These are phyloP conservation scores for Mycena pura DNA, from an alignment of 768 basidiomycete genomes.

Conservation along the genomic window DNA sequence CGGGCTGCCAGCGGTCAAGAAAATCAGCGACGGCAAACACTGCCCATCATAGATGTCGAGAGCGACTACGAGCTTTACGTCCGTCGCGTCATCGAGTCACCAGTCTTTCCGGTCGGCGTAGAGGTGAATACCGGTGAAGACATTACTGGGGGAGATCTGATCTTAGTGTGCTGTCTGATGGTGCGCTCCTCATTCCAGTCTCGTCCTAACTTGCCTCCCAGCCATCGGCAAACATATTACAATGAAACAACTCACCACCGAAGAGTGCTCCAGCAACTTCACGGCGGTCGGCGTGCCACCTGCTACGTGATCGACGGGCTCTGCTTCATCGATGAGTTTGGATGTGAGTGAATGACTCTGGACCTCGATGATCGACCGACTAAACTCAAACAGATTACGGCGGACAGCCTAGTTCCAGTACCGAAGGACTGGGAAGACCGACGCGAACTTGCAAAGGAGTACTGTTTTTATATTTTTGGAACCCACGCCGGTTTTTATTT, in stretches of 20 bases:
- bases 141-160: neutral
- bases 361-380: neutral
- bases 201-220: neutral
- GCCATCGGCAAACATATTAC: constrained; percentile 6
- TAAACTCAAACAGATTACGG: neutral
- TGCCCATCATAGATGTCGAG: constrained; percentile 18
- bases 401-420: neutral
- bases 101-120: constrained; percentile 5
- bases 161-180: constrained; percentile 1
- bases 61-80: constrained; percentile 19
- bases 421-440: neutral
- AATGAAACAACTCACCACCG: neutral
- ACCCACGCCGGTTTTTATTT: no score
- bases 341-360: constrained; percentile 8
- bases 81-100: constrained; percentile 3
- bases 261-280: neutral
- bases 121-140: constrained; percentile 1
- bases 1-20: neutral
- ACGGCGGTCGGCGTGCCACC: neutral
- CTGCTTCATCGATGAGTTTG: neutral
- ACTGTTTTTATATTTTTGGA: no score
- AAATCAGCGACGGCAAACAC: constrained; percentile 6
- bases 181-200: neutral
- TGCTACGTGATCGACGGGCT: neutral
- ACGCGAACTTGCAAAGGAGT: no score